Conservation (phyloP, 306 rosid species). For the Quercus wislizeni region DNA sequence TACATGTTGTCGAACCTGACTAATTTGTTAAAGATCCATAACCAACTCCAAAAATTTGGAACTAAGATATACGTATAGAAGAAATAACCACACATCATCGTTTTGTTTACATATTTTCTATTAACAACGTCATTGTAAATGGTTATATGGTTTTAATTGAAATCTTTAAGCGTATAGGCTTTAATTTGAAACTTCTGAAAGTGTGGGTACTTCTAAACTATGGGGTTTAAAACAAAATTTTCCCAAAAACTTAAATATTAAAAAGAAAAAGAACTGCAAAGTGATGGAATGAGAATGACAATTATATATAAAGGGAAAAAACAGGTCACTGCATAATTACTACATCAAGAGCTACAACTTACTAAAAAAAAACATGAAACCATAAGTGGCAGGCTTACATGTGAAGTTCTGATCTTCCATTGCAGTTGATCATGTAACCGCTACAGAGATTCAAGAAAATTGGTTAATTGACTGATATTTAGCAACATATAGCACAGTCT, state of each 20-base stretch:
- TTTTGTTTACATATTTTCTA: too few relatives aligned
- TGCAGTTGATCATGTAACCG: constrained; percentile 86
- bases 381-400: constrained; percentile 59
- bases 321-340: not conserved
- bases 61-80: too few relatives aligned
- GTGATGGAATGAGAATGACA: not conserved
- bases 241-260: not conserved
- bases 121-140: too few relatives aligned
- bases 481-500: not conserved
- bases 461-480: not conserved
- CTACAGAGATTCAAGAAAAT: constrained; percentile 48
- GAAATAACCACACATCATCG: too few relatives aligned
- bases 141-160: too few relatives aligned
- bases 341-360: not conserved
- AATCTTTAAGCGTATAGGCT: too few relatives aligned
- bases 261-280: not conserved
- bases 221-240: too few relatives aligned
- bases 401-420: constrained; percentile 93
- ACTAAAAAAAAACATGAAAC: constrained; percentile 3
- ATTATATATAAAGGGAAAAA: not conserved
- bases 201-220: too few relatives aligned
- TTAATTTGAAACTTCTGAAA: too few relatives aligned
- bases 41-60: too few relatives aligned
- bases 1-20: too few relatives aligned
- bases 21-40: too few relatives aligned